phyloP scores from a whole-genome alignment of 176 grass and related monocot genomes.

The Rhynchospora tenuis region DNA sequence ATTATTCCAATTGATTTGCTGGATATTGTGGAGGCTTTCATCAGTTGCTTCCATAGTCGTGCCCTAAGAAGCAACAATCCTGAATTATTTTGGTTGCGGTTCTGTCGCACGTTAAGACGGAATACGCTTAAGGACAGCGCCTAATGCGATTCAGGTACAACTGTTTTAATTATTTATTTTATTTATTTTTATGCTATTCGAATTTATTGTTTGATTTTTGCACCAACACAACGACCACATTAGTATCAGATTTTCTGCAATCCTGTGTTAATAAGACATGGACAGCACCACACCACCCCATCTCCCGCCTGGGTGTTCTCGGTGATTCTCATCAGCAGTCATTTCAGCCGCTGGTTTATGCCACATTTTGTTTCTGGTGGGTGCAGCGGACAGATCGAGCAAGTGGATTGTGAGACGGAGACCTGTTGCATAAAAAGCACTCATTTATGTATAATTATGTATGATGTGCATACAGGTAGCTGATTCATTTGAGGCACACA shows the following conservation, averaged over 20 bases:
- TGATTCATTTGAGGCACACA: not conserved
- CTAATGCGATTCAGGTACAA: too few species aligned
- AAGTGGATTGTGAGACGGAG: constrained; percentile 74
- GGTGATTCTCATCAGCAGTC: constrained; percentile 68
- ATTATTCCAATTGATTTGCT: too few species aligned
- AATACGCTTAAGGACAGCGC: too few species aligned
- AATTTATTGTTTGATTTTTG: too few species aligned
- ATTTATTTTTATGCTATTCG: too few species aligned
- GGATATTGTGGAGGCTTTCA: too few species aligned
- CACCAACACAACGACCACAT: constrained; percentile 69
- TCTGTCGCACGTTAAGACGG: too few species aligned
- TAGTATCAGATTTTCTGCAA: constrained; percentile 69
- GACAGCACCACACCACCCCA: constrained; percentile 65
- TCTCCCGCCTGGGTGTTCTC: constrained; percentile 70
- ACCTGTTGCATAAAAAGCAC: not conserved
- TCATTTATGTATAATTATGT: not conserved
- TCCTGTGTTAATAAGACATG: constrained; percentile 76
- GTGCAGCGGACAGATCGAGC: constrained; percentile 73
- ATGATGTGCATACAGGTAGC: not conserved
- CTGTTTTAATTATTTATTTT: too few species aligned
- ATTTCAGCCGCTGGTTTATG: constrained; percentile 79
- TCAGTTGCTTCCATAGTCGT: too few species aligned
- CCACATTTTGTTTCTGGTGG: constrained; percentile 77
- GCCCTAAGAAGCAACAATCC: too few species aligned
- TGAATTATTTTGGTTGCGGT: too few species aligned